Evolutionary conservation across 768 basidiomycete species (phyloP).

Genomic region (Hortiboletus campestris): DNA sequence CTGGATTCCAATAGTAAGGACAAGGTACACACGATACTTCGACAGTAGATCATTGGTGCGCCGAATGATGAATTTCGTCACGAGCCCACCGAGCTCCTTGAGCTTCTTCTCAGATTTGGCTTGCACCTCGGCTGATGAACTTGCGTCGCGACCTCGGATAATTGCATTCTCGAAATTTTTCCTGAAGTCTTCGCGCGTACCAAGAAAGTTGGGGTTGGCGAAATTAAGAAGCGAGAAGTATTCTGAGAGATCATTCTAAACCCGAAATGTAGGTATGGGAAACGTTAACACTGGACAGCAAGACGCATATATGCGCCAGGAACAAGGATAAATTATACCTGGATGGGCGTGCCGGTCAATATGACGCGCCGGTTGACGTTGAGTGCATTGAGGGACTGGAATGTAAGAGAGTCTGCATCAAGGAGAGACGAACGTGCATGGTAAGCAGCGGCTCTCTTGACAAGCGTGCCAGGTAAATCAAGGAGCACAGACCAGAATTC

Average conservation of each 20-base stretch:
- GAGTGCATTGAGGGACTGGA: conserved; percentile 76
- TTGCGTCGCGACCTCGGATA: conserved; percentile 85
- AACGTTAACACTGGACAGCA: not conserved
- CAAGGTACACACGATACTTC: conserved; percentile 76
- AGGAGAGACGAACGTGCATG: not conserved
- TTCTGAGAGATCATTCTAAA: conserved; percentile 90
- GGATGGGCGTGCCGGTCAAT: conserved; percentile 91
- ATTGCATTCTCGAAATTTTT: conserved; percentile 95
- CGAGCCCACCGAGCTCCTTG: conserved; percentile 83
- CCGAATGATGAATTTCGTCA: conserved; percentile 92
- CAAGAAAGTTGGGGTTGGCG: conserved; percentile 88
- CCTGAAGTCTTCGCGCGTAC: conserved; percentile 85
- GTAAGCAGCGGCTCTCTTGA: conserved; percentile 1
- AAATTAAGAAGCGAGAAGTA: conserved; percentile 93
- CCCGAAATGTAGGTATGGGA: not conserved
- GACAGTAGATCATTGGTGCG: conserved; percentile 92
- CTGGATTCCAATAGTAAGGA: not conserved
- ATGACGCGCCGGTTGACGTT: conserved; percentile 91
- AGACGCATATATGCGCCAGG: conserved; percentile 5
- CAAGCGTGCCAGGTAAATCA: not conserved
- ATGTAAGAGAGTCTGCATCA: conserved; percentile 76
- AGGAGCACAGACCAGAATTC: conserved; percentile 72
- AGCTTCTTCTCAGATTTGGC: conserved; percentile 85
- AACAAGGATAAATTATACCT: conserved; percentile 42
- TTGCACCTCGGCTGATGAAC: conserved; percentile 76